These are phyloP conservation scores for Tetradesmus lagerheimii DNA, from an alignment of 139 green algal species.

Conservation along the genomic window DNA sequence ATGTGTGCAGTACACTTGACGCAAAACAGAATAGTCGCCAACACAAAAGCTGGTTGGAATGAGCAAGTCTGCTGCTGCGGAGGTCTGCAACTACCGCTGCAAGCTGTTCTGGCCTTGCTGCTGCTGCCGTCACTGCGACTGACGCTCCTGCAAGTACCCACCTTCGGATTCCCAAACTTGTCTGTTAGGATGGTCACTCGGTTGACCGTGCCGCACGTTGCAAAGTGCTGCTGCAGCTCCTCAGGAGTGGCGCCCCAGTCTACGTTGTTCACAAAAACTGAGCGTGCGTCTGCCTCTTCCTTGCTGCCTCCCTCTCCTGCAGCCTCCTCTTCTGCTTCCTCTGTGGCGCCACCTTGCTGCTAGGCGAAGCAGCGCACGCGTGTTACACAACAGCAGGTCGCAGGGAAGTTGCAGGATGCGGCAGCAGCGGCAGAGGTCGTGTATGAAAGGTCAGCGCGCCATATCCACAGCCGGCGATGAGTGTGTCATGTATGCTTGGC, in stretches of 20 bases:
- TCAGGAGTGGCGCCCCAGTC: slow-evolving; percentile 96
- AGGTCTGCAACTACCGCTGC: background rate
- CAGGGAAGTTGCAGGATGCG: no score
- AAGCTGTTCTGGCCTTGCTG: background rate
- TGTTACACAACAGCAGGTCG: background rate
- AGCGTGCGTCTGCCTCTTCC: slow-evolving; percentile 90
- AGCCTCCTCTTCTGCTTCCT: slow-evolving; percentile 39
- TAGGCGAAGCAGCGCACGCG: background rate
- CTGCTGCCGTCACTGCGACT: background rate
- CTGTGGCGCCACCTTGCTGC: slow-evolving; percentile 12
- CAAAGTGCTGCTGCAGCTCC: slow-evolving; percentile 95
- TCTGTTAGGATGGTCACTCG: slow-evolving; percentile 98
- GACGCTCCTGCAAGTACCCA: background rate
- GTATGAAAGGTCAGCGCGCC: no score
- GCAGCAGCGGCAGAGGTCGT: background rate
- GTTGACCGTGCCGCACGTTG: slow-evolving; percentile 97
- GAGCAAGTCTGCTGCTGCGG: no score
- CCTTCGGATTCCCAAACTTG: slow-evolving; percentile 94
- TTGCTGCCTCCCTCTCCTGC: slow-evolving; percentile 58
- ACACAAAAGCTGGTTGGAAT: no score
- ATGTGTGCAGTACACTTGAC: no score
- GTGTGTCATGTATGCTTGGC: no score
- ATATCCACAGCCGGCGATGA: no score
- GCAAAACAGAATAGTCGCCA: no score
- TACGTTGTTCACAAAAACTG: slow-evolving; percentile 95